Evolutionary conservation across 1,284 basidiomycete genomes (phyloP).

Genomic region (Rhizoctonia solani): DNA sequence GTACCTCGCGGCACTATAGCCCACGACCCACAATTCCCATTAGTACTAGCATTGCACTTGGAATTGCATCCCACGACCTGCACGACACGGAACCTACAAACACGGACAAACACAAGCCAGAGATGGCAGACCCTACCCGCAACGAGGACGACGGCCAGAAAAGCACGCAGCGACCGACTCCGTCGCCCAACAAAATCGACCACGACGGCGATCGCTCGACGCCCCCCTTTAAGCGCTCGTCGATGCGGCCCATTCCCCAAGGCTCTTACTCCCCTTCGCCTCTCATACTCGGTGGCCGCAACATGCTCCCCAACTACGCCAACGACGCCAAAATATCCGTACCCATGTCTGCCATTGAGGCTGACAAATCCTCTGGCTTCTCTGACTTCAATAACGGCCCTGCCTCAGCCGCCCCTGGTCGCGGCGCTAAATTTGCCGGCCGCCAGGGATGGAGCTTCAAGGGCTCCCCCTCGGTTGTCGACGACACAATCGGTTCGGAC

Average conservation of each 20-base stretch:
- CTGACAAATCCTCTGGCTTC: slow-evolving; percentile 32
- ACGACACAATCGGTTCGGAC: slow-evolving; percentile 11
- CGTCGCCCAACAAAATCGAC: slow-evolving; percentile 6
- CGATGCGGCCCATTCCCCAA: slow-evolving; percentile 14
- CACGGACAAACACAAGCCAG: no score
- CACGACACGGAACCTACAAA: no score
- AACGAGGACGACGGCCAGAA: not conserved
- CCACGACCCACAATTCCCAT: no score
- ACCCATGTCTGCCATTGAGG: slow-evolving; percentile 33
- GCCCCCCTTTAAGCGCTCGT: slow-evolving; percentile 20
- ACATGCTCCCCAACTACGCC: slow-evolving; percentile 10
- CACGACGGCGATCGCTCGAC: slow-evolving; percentile 26
- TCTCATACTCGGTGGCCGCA: slow-evolving; percentile 27
- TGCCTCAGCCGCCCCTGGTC: slow-evolving; percentile 16
- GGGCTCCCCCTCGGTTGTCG: slow-evolving; percentile 5
- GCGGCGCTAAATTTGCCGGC: slow-evolving; percentile 16
- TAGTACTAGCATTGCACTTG: no score
- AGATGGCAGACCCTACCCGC: no score
- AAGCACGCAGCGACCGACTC: slow-evolving; percentile 7
- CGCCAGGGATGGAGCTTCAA: slow-evolving; percentile 32
- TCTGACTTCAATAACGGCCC: slow-evolving; percentile 23
- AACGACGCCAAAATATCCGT: slow-evolving; percentile 25
- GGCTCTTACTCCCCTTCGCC: slow-evolving; percentile 28
- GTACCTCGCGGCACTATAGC: no score
- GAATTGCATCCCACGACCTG: no score